These are phyloP conservation scores for Fusarium lateritium DNA, from an alignment of 2,329 filamentous ascomycete species.

Conservation along the genomic window DNA sequence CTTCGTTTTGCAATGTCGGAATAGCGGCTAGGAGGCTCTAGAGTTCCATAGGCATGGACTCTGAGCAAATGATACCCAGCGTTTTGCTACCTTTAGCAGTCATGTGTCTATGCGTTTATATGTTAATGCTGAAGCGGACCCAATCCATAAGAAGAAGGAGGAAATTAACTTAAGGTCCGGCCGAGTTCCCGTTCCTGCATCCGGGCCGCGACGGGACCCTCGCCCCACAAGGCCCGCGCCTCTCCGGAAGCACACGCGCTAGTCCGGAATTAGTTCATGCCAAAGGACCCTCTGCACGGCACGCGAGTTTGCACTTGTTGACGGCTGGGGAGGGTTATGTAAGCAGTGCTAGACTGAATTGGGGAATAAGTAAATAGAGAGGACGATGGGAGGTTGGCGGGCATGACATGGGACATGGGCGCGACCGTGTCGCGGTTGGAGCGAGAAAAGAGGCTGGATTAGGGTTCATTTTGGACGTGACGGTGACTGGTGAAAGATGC, in stretches of 20 bases:
- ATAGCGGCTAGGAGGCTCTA: slow-evolving; percentile 34
- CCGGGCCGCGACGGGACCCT: slow-evolving; percentile 40
- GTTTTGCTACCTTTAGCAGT: slow-evolving; percentile 35
- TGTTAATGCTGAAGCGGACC: neutral
- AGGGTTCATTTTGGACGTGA: slow-evolving; percentile 30
- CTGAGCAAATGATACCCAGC: slow-evolving; percentile 50
- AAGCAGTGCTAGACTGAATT: slow-evolving; percentile 24
- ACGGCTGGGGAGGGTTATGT: slow-evolving; percentile 18
- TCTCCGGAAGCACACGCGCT: slow-evolving; percentile 6
- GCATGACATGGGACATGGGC: slow-evolving; percentile 10
- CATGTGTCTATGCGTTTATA: neutral
- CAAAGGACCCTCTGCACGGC: slow-evolving; percentile 7
- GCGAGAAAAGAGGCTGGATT: slow-evolving; percentile 29
- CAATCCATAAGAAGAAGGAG: neutral
- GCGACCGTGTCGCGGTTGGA: slow-evolving; percentile 36
- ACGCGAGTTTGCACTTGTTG: slow-evolving; percentile 31
- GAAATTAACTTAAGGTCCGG: slow-evolving; percentile 7
- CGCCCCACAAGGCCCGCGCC: slow-evolving; percentile 41
- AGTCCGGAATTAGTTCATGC: slow-evolving; percentile 10
- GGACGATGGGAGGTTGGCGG: slow-evolving; percentile 33
- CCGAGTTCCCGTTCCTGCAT: slow-evolving; percentile 41
- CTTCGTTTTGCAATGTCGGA: slow-evolving; percentile 29
- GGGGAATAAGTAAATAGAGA: slow-evolving; percentile 48
- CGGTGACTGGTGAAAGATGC: slow-evolving; percentile 18
- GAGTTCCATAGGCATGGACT: slow-evolving; percentile 40